Evolutionary conservation across 2,329 filamentous ascomycete genomes (phyloP).

Genomic region (Monascus ruber): DNA sequence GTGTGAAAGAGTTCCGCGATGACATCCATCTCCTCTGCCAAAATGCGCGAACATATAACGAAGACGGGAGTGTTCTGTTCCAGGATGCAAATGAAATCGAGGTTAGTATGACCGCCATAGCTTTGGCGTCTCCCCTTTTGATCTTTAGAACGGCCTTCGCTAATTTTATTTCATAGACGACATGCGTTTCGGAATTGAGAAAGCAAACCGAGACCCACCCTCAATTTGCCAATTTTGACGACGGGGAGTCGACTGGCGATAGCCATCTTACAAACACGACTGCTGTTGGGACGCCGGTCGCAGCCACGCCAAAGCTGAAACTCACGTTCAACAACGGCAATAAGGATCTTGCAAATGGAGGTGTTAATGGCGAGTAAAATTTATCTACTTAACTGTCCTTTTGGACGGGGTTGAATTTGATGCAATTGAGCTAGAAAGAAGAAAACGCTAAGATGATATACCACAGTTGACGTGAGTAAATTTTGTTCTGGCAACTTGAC

Average conservation of each 20-base stretch:
- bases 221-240: slow-evolving; percentile 47
- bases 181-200: slow-evolving; percentile 41
- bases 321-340: slow-evolving; percentile 45
- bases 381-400: slow-evolving; percentile 5
- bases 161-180: slow-evolving; percentile 24
- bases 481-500: too few relatives aligned
- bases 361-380: slow-evolving; percentile 22
- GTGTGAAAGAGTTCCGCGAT: slow-evolving; percentile 64
- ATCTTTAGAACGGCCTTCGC: too few relatives aligned
- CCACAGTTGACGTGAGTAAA: too few relatives aligned
- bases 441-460: too few relatives aligned
- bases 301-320: slow-evolving; percentile 54
- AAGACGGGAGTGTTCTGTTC: slow-evolving; percentile 85
- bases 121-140: too few relatives aligned
- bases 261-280: slow-evolving; percentile 39
- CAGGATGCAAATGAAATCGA: slow-evolving; percentile 88
- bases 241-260: slow-evolving; percentile 37
- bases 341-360: slow-evolving; percentile 21
- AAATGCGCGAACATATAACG: slow-evolving; percentile 93
- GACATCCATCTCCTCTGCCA: slow-evolving; percentile 77
- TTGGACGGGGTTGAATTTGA: background rate
- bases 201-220: slow-evolving; percentile 45
- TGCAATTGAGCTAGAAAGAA: too few relatives aligned
- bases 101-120: slow-evolving; percentile 42
- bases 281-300: slow-evolving; percentile 42